Evolutionary conservation across 164 flowering plant genomes (phyloP), one percentile per base, ranked within the genome.

Genomic region (Vitis rupestris): DNA sequence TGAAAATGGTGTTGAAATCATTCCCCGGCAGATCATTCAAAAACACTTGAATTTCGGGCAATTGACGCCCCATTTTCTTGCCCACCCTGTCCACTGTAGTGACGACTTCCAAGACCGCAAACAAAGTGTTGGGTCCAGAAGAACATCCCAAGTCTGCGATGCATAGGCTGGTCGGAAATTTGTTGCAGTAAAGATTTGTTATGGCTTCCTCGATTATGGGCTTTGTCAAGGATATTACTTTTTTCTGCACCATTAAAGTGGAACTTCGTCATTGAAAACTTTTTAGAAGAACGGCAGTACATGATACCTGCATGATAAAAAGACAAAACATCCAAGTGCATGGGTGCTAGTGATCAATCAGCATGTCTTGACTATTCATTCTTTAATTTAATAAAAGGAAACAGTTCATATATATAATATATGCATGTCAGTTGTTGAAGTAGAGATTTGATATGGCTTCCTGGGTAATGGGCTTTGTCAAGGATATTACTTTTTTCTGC

Each of bases 91-190:
- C 44, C 44, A 37, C 4, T 37, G 44, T 37, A 37, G 44, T 37
- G 44, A 37, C 44, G 4, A 37, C 44, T 37, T 37, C 44, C 44
- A 6, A 37, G 44, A 37, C 7, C 44, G 7, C 44, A 37, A 37
- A 37, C 44, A 70, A 19, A 31, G 72, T 10, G 48, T 70, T 70
- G 49, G 66, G 72, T 10, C 72, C 72, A 19, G 72, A 70, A 10
- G 66, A 62, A 59, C 72, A 61, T 13, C 72, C 72, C 72, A 70
- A 10, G 12, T 70, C 66, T 9, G 66, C 72, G 9, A 70, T 70
- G 44, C 53, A 58, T 19, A 29, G 68, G 19, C 68, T 52, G 23
- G 70, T 23, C 16, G 7, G 44, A 37, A 37, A 6, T 3, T 14
- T n/a, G 9, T 48, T 59, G 50, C 29, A 37, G 50, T 63, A 37